These are phyloP conservation scores for Alternaria novae-zelandiae DNA, from an alignment of 2,329 filamentous ascomycete species.

Conservation along the genomic window DNA sequence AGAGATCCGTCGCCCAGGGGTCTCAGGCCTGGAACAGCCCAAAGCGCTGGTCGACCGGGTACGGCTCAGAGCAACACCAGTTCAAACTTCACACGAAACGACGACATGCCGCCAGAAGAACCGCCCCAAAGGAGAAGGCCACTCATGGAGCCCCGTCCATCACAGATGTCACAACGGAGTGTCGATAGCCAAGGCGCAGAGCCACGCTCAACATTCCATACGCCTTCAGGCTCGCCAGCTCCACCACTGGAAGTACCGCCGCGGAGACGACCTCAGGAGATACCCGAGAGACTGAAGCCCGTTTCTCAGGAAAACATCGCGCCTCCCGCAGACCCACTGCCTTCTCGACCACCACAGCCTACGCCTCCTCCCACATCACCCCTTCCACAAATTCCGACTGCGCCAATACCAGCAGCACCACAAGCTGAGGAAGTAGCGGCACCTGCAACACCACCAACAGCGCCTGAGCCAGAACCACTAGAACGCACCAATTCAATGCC, in stretches of 20 bases:
- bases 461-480: constrained; percentile 11
- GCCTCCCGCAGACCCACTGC: constrained; percentile 9
- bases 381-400: constrained; percentile 33
- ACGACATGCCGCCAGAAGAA: constrained; percentile 38
- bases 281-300: constrained; percentile 38
- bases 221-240: constrained; percentile 30
- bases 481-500: constrained; percentile 54
- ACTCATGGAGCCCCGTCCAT: constrained; percentile 64
- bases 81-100: constrained; percentile 36
- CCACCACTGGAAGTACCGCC: constrained; percentile 34
- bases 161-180: constrained; percentile 35
- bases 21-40: constrained; percentile 43
- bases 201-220: constrained; percentile 28
- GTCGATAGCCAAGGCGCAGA: constrained; percentile 31
- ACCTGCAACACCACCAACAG: constrained; percentile 11
- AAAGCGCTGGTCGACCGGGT: constrained; percentile 40
- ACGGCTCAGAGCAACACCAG: constrained; percentile 47
- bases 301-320: constrained; percentile 14
- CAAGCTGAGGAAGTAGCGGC: constrained; percentile 35
- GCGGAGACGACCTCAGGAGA: constrained; percentile 32
- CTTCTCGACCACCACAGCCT: constrained; percentile 22
- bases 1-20: constrained; percentile 44
- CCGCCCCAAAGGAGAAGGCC: constrained; percentile 69
- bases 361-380: constrained; percentile 34
- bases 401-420: constrained; percentile 6